phyloP scores from a whole-genome alignment of 2,329 filamentous ascomycete genomes.

The Diaporthe nobilis region DNA sequence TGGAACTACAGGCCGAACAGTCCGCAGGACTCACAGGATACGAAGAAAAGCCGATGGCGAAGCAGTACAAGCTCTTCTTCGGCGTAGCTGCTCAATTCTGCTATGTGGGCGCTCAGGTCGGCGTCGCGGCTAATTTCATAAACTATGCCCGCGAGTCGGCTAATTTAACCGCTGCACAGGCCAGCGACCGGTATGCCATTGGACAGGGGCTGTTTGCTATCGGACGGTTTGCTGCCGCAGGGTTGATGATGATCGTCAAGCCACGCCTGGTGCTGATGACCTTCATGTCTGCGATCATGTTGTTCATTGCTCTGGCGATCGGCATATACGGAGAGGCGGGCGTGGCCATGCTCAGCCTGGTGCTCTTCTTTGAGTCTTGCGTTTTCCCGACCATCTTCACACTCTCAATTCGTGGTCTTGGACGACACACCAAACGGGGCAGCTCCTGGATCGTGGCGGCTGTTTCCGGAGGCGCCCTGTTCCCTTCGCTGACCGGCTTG shows the following conservation, averaged over 20 bases:
- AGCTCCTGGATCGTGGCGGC: constrained; percentile 78
- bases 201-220: constrained; percentile 80
- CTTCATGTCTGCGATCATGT: constrained; percentile 74
- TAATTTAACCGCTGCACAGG: constrained; percentile 63
- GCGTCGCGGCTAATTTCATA: constrained; percentile 77
- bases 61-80: constrained; percentile 81
- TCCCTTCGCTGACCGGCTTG: constrained; percentile 78
- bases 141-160: constrained; percentile 75
- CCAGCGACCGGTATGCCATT: constrained; percentile 77
- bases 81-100: constrained; percentile 82
- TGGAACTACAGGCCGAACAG: constrained; percentile 70
- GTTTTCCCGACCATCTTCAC: constrained; percentile 88
- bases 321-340: constrained; percentile 59
- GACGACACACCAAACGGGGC: constrained; percentile 81
- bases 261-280: constrained; percentile 77
- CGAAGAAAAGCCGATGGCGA: constrained; percentile 72
- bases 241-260: constrained; percentile 74
- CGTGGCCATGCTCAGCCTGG: constrained; percentile 74
- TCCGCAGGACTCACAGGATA: constrained; percentile 60
- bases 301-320: constrained; percentile 69
- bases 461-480: constrained; percentile 78
- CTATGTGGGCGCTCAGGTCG: constrained; percentile 79
- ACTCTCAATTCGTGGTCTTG: constrained; percentile 79
- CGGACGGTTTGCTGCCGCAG: constrained; percentile 77
- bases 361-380: constrained; percentile 83